Evolutionary conservation across 1,284 basidiomycete genomes (phyloP).

Genomic region (Naganishia liquefaciens): DNA sequence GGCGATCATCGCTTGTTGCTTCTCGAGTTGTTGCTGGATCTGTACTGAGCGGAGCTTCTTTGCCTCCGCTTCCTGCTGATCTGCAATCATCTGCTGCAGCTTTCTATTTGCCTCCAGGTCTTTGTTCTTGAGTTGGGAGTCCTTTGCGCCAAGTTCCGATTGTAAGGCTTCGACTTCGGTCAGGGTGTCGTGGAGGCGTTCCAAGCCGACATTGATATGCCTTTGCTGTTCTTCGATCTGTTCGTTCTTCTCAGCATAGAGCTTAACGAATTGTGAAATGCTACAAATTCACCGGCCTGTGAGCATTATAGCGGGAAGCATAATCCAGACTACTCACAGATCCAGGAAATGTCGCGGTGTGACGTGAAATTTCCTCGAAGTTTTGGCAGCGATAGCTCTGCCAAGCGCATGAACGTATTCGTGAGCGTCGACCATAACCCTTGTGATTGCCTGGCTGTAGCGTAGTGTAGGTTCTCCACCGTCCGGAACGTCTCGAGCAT

Average conservation of each 20-base stretch:
- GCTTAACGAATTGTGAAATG: conserved; percentile 95
- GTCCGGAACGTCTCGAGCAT: conserved; percentile 75
- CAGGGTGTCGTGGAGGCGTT: conserved; percentile 94
- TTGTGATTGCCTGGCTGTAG: conserved; percentile 85
- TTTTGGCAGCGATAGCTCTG: conserved; percentile 80
- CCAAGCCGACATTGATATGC: conserved; percentile 95
- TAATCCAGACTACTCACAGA: conserved; percentile 68
- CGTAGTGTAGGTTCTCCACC: conserved; percentile 65
- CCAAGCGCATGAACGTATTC: conserved; percentile 87
- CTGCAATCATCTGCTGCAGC: conserved; percentile 94
- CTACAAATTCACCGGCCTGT: conserved; percentile 55
- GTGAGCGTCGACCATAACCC: conserved; percentile 91
- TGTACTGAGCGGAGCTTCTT: conserved; percentile 96
- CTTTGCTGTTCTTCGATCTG: conserved; percentile 98
- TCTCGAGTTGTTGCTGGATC: conserved; percentile 88
- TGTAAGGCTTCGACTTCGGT: conserved; percentile 94
- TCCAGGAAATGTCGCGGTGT: conserved; percentile 98
- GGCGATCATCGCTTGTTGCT: conserved; percentile 87
- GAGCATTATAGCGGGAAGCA: background rate
- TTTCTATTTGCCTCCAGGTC: conserved; percentile 95
- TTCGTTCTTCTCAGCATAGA: conserved; percentile 97
- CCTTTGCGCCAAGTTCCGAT: conserved; percentile 91
- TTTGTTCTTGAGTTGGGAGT: conserved; percentile 88
- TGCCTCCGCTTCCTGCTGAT: conserved; percentile 97
- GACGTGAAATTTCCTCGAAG: conserved; percentile 93